Evolutionary conservation across 176 grass and related monocot species (phyloP), one percentile per base, ranked within the genome.

Genomic region (Musa acuminata): DNA sequence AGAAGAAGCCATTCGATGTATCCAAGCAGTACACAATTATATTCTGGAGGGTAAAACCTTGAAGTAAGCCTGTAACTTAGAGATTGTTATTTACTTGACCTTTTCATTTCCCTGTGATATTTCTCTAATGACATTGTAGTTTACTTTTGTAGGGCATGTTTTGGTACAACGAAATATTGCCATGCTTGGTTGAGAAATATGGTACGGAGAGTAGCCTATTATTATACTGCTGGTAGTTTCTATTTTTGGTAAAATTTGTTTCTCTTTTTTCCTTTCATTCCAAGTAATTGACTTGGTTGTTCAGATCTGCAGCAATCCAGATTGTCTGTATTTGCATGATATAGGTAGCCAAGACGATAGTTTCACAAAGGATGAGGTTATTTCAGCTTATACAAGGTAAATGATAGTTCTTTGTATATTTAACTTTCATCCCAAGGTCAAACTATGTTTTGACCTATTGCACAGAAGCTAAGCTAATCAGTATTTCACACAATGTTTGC

Each of bases 251-350:
- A 62, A n/a, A 49, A 8, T 69, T 17, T 50, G 43, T 70, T 6
- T 70, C 6, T 70, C 6, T 10, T 70, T 49, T 21, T 14, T 72
- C 24, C 52, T 78, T 86, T 14, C 52, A 20, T 66, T 73, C 19
- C 52, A 62, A 75, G 54, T 75, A 48, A 35, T 59, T 22, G 14
- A 14, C 77, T 87, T 64, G 87, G 79, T 86, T 60, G 25, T 86
- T 24, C 83, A 99, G 96, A 89, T 78, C 10, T 99, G 96, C 88
- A 92, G 87, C 81, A 99, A 99, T 91, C 84, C 91, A 62, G 96
- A 99, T 81, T 99, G 96, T 80, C 86, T 99, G 68, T 99, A 99
- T 99, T 88, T 99, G 80, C 96, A 99, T 86, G 91, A 99, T 60
- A 84, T 91, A 72, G 91, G 96, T 69, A 83, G 81, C 79, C 96